Evolutionary conservation across 2,329 filamentous ascomycete species (phyloP).

Genomic region (Xylariaceae sp.): DNA sequence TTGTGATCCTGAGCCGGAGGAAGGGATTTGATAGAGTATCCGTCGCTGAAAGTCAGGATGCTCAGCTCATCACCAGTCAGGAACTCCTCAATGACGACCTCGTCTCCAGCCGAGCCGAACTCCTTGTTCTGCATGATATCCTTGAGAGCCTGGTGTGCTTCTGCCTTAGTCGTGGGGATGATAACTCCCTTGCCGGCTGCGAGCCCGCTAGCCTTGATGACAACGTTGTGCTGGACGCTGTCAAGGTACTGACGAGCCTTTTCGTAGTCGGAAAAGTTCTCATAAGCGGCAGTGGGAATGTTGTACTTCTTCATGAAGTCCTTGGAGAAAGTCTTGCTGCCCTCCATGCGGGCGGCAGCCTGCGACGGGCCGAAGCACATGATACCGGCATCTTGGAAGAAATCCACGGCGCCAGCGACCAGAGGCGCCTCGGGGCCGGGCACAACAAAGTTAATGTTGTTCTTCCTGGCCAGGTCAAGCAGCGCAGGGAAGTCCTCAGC

Average conservation of each 20-base stretch:
- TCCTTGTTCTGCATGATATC: constrained; percentile 87
- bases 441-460: constrained; percentile 75
- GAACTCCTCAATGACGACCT: constrained; percentile 94
- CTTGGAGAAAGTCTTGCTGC: constrained; percentile 94
- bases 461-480: constrained; percentile 66
- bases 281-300: constrained; percentile 87
- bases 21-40: constrained; percentile 73
- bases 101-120: constrained; percentile 80
- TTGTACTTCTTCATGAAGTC: constrained; percentile 91
- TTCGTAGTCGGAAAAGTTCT: constrained; percentile 78
- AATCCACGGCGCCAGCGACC: constrained; percentile 81
- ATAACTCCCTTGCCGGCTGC: constrained; percentile 96
- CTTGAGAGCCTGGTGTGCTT: constrained; percentile 74
- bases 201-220: constrained; percentile 90
- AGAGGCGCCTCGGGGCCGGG: constrained; percentile 92
- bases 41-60: constrained; percentile 87
- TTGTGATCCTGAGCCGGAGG: constrained; percentile 97
- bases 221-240: constrained; percentile 63
- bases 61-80: constrained; percentile 87
- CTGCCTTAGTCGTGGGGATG: constrained; percentile 72
- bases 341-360: constrained; percentile 83
- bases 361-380: constrained; percentile 80
- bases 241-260: constrained; percentile 70
- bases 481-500: constrained; percentile 74
- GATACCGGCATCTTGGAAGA: constrained; percentile 70